Conservation (phyloP, 179 eudicot species). For the Silene coronaria region DNA sequence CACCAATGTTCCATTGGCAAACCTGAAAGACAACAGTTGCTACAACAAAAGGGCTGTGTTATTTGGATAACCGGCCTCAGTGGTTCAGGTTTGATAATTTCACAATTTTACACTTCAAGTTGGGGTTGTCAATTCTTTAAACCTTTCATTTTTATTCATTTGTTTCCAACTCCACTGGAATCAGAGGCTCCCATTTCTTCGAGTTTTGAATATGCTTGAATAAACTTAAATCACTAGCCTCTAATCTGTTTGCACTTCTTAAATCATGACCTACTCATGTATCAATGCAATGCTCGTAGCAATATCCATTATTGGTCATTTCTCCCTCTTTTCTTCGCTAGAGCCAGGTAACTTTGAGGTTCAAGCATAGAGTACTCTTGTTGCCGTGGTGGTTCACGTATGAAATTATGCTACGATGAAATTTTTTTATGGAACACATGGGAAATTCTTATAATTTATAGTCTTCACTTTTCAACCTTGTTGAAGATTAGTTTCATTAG, state of each 20-base stretch:
- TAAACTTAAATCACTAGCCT: neutral
- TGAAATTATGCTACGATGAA: neutral
- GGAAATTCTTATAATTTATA: too few species aligned
- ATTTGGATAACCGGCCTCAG: constrained; percentile 93
- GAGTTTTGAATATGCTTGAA: neutral
- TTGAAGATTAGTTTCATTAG: too few species aligned
- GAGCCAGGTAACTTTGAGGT: neutral
- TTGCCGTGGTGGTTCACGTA: neutral
- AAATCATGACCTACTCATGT: neutral
- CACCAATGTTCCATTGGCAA: constrained; percentile 71
- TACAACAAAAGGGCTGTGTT: constrained; percentile 80
- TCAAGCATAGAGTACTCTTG: neutral
- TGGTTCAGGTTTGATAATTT: constrained; percentile 66
- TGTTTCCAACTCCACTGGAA: too few species aligned
- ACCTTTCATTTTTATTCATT: too few species aligned
- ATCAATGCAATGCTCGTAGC: too few species aligned
- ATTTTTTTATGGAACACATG: neutral
- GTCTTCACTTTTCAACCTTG: too few species aligned
- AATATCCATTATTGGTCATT: too few species aligned
- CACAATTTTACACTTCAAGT: neutral
- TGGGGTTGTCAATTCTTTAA: too few species aligned
- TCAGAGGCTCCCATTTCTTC: too few species aligned
- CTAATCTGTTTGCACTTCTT: neutral
- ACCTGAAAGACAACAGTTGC: constrained; percentile 58
- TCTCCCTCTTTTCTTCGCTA: neutral